These are phyloP conservation scores for Ambrosia hybrid DNA, from an alignment of 140 eudicot genomes.

Conservation along the genomic window DNA sequence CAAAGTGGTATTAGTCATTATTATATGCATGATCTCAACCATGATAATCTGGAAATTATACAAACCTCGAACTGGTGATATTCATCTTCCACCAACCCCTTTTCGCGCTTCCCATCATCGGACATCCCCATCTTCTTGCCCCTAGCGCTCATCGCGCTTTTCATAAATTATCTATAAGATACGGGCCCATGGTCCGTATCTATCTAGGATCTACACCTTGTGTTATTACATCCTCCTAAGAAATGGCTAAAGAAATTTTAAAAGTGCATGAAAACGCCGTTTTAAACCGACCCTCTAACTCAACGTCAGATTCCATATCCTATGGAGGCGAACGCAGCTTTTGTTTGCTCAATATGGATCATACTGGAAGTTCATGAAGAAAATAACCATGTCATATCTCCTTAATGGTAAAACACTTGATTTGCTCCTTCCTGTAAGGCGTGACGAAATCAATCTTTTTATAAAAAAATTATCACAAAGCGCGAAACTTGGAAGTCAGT, in stretches of 20 bases:
- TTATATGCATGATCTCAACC: background rate
- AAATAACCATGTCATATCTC: constrained; percentile 45
- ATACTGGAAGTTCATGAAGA: constrained; percentile 22
- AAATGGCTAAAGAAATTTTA: constrained; percentile 22
- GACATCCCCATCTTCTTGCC: constrained; percentile 37
- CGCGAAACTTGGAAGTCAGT: constrained; percentile 27
- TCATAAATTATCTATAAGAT: constrained; percentile 16
- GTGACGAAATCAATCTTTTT: constrained; percentile 29
- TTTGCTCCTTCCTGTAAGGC: constrained; percentile 39
- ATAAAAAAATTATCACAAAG: constrained; percentile 13
- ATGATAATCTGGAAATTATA: background rate
- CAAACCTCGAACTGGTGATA: background rate
- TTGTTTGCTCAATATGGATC: constrained; percentile 41
- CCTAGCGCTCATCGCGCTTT: constrained; percentile 18
- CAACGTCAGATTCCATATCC: background rate
- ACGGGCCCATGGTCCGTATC: constrained; percentile 27
- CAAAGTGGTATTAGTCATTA: constrained; percentile 1
- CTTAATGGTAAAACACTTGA: constrained; percentile 48
- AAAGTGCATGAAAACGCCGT: constrained; percentile 25
- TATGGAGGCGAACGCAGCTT: constrained; percentile 24
- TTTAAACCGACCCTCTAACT: constrained; percentile 21
- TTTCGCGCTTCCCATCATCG: constrained; percentile 34
- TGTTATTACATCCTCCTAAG: constrained; percentile 10
- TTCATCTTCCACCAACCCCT: constrained; percentile 29
- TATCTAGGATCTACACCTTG: constrained; percentile 20